Evolutionary conservation across 2,329 filamentous ascomycete species (phyloP).

Genomic region (Colletotrichum nymphaeae): DNA sequence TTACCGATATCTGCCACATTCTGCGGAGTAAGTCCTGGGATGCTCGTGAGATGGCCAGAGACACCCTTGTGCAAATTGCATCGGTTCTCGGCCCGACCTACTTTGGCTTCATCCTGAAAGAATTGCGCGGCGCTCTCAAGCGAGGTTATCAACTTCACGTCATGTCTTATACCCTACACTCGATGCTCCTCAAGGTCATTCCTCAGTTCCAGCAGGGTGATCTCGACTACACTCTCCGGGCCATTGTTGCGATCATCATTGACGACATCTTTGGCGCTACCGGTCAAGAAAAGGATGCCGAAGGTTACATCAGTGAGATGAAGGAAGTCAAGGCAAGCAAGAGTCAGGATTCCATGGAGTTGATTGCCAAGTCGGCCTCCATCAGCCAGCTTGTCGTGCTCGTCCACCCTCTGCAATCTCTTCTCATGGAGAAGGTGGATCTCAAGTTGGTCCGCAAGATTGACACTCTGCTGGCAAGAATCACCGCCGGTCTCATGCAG

Average conservation of each 20-base stretch:
- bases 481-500: conserved; percentile 83
- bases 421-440: conserved; percentile 87
- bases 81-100: conserved; percentile 83
- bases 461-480: conserved; percentile 86
- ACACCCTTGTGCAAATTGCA: conserved; percentile 87
- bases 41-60: conserved; percentile 89
- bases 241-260: conserved; percentile 88
- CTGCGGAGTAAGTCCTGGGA: conserved; percentile 90
- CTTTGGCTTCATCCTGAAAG: conserved; percentile 93
- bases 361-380: conserved; percentile 86
- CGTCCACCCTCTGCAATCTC: conserved; percentile 79
- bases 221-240: conserved; percentile 85
- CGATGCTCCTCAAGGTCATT: conserved; percentile 81
- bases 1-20: conserved; percentile 94
- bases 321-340: conserved; percentile 99
- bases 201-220: conserved; percentile 83
- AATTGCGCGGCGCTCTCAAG: conserved; percentile 84
- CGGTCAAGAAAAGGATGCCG: conserved; percentile 96
- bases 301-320: conserved; percentile 94
- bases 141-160: conserved; percentile 95
- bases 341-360: conserved; percentile 96
- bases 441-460: conserved; percentile 88
- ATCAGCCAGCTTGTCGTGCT: conserved; percentile 79
- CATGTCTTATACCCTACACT: conserved; percentile 93
- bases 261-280: conserved; percentile 95